Percentiles rank a stretch among this genome's conserved stretches.
These are phyloP conservation scores for Tetrahymena borealis DNA, from an alignment of 73 alveolate genomes.

Conservation along the genomic window DNA sequence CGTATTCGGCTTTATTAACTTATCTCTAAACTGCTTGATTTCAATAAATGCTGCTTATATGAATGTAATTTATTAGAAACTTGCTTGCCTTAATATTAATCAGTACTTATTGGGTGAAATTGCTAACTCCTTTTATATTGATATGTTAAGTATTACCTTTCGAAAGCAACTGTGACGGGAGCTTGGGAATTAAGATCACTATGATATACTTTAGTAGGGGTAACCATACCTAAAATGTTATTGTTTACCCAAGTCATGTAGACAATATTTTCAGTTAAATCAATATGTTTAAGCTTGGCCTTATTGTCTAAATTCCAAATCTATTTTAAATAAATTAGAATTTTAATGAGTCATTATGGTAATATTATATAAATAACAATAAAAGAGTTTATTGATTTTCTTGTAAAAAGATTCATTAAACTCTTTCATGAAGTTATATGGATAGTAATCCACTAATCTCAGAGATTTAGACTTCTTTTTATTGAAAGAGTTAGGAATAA, in stretches of 20 bases:
- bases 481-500: not conserved
- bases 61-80: too few species aligned
- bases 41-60: too few species aligned
- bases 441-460: too few species aligned
- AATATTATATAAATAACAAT: not conserved
- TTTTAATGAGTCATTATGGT: not conserved
- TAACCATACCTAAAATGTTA: slow-evolving; percentile 63
- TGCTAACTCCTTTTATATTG: not conserved
- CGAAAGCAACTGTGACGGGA: slow-evolving; percentile 15
- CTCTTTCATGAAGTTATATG: too few species aligned
- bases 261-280: slow-evolving; percentile 62
- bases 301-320: slow-evolving; percentile 69
- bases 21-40: too few species aligned
- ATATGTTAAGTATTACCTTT: not conserved
- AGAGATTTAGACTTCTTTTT: too few species aligned
- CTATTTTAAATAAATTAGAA: slow-evolving; percentile 11
- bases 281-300: slow-evolving; percentile 62
- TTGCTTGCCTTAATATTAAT: too few species aligned
- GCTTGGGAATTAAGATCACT: slow-evolving; percentile 48
- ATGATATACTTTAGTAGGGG: slow-evolving; percentile 69
- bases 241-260: slow-evolving; percentile 75
- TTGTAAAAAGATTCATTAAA: too few species aligned
- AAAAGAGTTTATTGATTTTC: slow-evolving; percentile 30
- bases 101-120: slow-evolving; percentile 6
- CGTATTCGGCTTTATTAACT: too few species aligned